Percentiles rank a stretch among this genome's conserved stretches.
phyloP scores from a whole-genome alignment of 306 rosid genomes.

The Corylus avellana region DNA sequence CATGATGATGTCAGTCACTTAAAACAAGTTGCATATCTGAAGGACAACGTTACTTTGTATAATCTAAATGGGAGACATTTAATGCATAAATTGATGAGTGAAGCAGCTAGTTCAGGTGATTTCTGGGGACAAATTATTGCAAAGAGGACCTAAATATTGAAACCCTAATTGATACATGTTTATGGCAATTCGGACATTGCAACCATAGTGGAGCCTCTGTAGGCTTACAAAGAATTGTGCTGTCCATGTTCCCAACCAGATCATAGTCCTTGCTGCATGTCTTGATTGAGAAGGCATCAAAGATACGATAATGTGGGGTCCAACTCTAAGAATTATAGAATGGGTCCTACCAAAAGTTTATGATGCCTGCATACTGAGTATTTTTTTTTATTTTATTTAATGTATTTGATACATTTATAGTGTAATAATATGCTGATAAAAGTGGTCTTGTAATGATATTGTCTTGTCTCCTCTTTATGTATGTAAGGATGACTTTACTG shows the following conservation, averaged over 20 bases:
- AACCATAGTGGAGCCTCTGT: slow-evolving; percentile 45
- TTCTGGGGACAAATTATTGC: slow-evolving; percentile 26
- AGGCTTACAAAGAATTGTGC: slow-evolving; percentile 52
- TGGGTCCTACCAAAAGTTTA: slow-evolving; percentile 24
- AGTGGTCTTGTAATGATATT: slow-evolving; percentile 39
- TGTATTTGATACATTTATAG: slow-evolving; percentile 26
- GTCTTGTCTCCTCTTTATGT: slow-evolving; percentile 41
- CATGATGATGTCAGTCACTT: too few species aligned
- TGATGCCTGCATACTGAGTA: slow-evolving; percentile 16
- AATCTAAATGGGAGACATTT: not conserved
- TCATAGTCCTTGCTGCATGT: slow-evolving; percentile 38
- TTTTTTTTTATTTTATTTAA: not conserved
- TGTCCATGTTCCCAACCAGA: slow-evolving; percentile 59
- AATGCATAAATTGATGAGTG: slow-evolving; percentile 27
- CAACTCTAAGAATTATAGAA: slow-evolving; percentile 7
- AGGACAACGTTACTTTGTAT: too few species aligned
- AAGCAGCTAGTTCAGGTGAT: not conserved
- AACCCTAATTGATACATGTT: slow-evolving; percentile 24
- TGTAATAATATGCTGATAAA: slow-evolving; percentile 43
- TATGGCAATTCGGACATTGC: slow-evolving; percentile 32
- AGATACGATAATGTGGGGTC: slow-evolving; percentile 49
- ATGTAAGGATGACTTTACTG: slow-evolving; percentile 29
- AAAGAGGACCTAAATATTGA: slow-evolving; percentile 33
- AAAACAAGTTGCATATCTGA: too few species aligned
- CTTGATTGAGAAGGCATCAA: slow-evolving; percentile 35